Conservation (phyloP, 176 grass and related monocot genomes). For the Phragmites australis region DNA sequence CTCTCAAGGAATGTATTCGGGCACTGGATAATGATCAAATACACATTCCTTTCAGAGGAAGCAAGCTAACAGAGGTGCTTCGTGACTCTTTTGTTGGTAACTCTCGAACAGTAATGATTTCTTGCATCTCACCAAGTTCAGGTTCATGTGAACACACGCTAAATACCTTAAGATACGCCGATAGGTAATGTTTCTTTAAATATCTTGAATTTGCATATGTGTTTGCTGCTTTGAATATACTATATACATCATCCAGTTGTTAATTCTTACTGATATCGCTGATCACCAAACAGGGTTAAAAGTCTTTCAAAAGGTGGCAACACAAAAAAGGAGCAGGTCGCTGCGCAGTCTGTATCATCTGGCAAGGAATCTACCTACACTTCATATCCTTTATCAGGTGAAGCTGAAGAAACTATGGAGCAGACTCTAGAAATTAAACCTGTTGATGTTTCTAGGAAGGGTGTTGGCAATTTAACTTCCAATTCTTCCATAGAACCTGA, state of each 20-base stretch:
- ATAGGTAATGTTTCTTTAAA: slow-evolving; percentile 59
- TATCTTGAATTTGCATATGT: background rate
- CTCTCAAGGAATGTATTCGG: slow-evolving; percentile 83
- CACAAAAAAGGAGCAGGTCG: slow-evolving; percentile 73
- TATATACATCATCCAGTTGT: background rate
- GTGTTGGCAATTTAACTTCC: slow-evolving; percentile 52
- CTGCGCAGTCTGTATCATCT: slow-evolving; percentile 42
- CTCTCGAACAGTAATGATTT: slow-evolving; percentile 77
- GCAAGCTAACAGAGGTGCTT: slow-evolving; percentile 84
- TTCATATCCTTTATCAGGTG: slow-evolving; percentile 52
- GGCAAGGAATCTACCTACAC: slow-evolving; percentile 51
- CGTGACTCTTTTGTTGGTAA: slow-evolving; percentile 82
- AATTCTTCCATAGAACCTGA: slow-evolving; percentile 75
- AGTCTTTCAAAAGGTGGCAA: slow-evolving; percentile 96
- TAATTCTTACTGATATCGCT: slow-evolving; percentile 23
- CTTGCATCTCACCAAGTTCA: slow-evolving; percentile 73
- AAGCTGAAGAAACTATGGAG: slow-evolving; percentile 50
- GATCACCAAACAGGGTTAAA: slow-evolving; percentile 77
- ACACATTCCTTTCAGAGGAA: slow-evolving; percentile 86
- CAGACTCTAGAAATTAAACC: slow-evolving; percentile 57
- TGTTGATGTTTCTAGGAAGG: slow-evolving; percentile 52
- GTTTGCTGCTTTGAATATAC: slow-evolving; percentile 11
- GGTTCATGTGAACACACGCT: slow-evolving; percentile 75
- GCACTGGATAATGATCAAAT: slow-evolving; percentile 84
- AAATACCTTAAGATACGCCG: slow-evolving; percentile 97